Conservation (phyloP, 164 flowering plant species). For the Tetrastigma voinierianum region DNA sequence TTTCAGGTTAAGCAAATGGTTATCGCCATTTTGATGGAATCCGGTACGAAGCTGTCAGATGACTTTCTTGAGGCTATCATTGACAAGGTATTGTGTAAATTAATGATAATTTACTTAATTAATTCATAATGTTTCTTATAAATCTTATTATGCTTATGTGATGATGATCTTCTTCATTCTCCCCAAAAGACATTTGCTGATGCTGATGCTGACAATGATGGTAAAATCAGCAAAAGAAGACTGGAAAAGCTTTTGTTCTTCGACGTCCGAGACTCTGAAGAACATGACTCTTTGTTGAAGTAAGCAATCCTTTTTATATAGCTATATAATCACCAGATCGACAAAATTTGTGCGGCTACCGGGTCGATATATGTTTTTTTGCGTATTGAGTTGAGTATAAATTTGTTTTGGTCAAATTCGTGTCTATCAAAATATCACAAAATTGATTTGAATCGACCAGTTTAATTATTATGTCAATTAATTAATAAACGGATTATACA, state of each 20-base stretch:
- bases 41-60: slow-evolving; percentile 63
- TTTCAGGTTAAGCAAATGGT: slow-evolving; percentile 90
- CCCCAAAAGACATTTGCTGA: slow-evolving; percentile 45
- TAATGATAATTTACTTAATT: not conserved
- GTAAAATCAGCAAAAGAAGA: slow-evolving; percentile 45
- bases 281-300: slow-evolving; percentile 60
- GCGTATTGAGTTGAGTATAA: no score
- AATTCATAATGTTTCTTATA: no score
- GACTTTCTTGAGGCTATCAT: slow-evolving; percentile 73
- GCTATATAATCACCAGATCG: no score
- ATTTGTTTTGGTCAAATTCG: no score
- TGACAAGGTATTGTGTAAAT: slow-evolving; percentile 46
- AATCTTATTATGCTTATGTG: no score
- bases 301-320: slow-evolving; percentile 10
- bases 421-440: no score
- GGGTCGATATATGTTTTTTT: no score
- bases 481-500: no score
- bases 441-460: no score
- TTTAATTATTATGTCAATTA: no score
- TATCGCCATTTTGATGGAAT: slow-evolving; percentile 66
- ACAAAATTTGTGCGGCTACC: no score
- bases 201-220: slow-evolving; percentile 45
- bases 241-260: slow-evolving; percentile 37
- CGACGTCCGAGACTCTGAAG: slow-evolving; percentile 39
- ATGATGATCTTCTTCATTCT: no score